phyloP scores from a whole-genome alignment of 345 rosid species.

The Hevea brasiliensis region DNA sequence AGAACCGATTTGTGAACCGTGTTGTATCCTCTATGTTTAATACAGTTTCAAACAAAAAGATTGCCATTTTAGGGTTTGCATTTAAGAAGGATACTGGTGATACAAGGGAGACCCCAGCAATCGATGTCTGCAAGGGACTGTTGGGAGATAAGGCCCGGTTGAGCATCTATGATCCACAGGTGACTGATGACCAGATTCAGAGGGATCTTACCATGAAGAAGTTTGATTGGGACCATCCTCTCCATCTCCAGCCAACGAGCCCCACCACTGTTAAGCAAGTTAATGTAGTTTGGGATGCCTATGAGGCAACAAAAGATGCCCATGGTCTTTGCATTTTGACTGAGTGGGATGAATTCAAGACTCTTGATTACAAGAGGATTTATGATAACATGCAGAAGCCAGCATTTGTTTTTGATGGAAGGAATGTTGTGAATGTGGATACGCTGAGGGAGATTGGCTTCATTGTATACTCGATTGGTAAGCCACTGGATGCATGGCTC shows the following conservation, averaged over 20 bases:
- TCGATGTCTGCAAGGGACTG: conserved; percentile 89
- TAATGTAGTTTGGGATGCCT: conserved; percentile 68
- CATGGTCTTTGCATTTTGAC: conserved; percentile 87
- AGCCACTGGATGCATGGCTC: conserved; percentile 89
- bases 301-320: conserved; percentile 75
- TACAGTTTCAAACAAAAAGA: conserved; percentile 79
- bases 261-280: conserved; percentile 84
- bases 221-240: conserved; percentile 94
- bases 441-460: conserved; percentile 83
- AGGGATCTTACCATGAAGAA: conserved; percentile 89
- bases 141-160: conserved; percentile 82
- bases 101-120: conserved; percentile 89
- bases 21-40: conserved; percentile 87
- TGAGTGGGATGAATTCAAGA: conserved; percentile 95
- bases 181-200: conserved; percentile 80
- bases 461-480: conserved; percentile 86
- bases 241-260: conserved; percentile 91
- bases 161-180: conserved; percentile 93
- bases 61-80: conserved; percentile 78
- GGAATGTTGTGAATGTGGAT: conserved; percentile 60
- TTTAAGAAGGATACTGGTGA: conserved; percentile 95
- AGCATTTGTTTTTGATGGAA: conserved; percentile 84
- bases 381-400: conserved; percentile 88
- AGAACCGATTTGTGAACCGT: conserved; percentile 82
- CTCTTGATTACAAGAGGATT: conserved; percentile 68